These are phyloP conservation scores for Tolypocladium inflatum DNA, from an alignment of 2,329 filamentous ascomycete genomes.

Conservation along the genomic window DNA sequence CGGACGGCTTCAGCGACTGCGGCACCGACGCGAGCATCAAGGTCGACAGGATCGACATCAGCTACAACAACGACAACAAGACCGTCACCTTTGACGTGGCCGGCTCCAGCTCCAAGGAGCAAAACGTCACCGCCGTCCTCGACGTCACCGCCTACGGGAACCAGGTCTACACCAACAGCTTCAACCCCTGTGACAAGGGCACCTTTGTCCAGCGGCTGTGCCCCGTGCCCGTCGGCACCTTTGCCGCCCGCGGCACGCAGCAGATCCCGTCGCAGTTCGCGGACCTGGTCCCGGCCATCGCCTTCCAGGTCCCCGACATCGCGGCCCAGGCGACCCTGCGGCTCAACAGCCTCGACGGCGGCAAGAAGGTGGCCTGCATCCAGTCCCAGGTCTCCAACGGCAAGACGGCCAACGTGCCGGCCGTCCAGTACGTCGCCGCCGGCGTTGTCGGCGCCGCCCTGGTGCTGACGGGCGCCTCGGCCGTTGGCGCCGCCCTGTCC, in stretches of 20 bases:
- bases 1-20: constrained; percentile 72
- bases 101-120: constrained; percentile 61
- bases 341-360: constrained; percentile 52
- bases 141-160: constrained; percentile 78
- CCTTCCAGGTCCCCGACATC: constrained; percentile 85
- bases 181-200: constrained; percentile 67
- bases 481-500: constrained; percentile 48
- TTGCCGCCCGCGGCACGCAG: constrained; percentile 63
- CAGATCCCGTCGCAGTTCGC: constrained; percentile 63
- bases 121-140: constrained; percentile 72
- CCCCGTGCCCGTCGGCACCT: constrained; percentile 69
- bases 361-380: constrained; percentile 68
- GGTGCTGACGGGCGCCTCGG: constrained; percentile 60
- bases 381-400: constrained; percentile 76
- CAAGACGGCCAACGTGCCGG: constrained; percentile 66
- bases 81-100: constrained; percentile 73
- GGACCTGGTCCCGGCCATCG: constrained; percentile 72
- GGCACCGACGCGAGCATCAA: constrained; percentile 42
- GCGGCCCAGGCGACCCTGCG: constrained; percentile 74
- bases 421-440: constrained; percentile 74
- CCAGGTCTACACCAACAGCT: constrained; percentile 66
- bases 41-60: constrained; percentile 65
- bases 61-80: constrained; percentile 67
- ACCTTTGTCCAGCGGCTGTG: constrained; percentile 69
- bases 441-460: constrained; percentile 81